Percentiles rank a stretch among this genome's conserved stretches.
Conservation (phyloP, 2,329 filamentous ascomycete species). For the Hypoxylon sp. region DNA sequence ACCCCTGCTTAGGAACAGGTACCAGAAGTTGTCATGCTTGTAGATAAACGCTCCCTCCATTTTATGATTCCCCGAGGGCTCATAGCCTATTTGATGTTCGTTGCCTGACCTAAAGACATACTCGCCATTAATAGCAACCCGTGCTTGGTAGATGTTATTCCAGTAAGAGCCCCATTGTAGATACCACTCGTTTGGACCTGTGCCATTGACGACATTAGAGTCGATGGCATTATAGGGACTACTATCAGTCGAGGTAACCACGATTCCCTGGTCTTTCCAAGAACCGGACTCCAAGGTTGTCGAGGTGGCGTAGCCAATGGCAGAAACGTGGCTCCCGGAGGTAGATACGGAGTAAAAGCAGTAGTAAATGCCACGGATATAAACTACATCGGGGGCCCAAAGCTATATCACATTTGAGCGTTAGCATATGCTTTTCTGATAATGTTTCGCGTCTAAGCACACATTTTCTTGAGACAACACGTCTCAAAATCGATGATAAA, state of each 20-base stretch:
- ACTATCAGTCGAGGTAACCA: slow-evolving; percentile 51
- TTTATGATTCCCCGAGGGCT: slow-evolving; percentile 64
- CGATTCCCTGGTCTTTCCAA: slow-evolving; percentile 42
- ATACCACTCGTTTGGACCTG: slow-evolving; percentile 56
- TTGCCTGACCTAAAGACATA: slow-evolving; percentile 48
- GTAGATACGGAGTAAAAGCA: slow-evolving; percentile 43
- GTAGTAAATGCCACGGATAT: slow-evolving; percentile 42
- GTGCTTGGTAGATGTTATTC: slow-evolving; percentile 68
- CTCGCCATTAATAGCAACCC: slow-evolving; percentile 62
- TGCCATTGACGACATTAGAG: slow-evolving; percentile 60
- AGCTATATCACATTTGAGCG: slow-evolving; percentile 18
- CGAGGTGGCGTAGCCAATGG: slow-evolving; percentile 43
- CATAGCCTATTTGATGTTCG: slow-evolving; percentile 66
- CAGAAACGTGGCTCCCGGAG: slow-evolving; percentile 29
- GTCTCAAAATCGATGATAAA: background rate
- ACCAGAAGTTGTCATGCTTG: slow-evolving; percentile 69
- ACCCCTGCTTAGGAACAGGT: slow-evolving; percentile 73
- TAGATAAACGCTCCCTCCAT: slow-evolving; percentile 70
- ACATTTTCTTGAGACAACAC: background rate
- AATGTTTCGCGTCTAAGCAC: background rate
- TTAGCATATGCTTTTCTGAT: slow-evolving; percentile 16
- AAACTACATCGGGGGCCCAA: slow-evolving; percentile 44
- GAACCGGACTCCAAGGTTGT: slow-evolving; percentile 42
- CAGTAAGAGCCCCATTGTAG: slow-evolving; percentile 75
- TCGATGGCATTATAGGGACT: slow-evolving; percentile 70